phyloP scores from a whole-genome alignment of 345 rosid species.

The Syzygium jambos region DNA sequence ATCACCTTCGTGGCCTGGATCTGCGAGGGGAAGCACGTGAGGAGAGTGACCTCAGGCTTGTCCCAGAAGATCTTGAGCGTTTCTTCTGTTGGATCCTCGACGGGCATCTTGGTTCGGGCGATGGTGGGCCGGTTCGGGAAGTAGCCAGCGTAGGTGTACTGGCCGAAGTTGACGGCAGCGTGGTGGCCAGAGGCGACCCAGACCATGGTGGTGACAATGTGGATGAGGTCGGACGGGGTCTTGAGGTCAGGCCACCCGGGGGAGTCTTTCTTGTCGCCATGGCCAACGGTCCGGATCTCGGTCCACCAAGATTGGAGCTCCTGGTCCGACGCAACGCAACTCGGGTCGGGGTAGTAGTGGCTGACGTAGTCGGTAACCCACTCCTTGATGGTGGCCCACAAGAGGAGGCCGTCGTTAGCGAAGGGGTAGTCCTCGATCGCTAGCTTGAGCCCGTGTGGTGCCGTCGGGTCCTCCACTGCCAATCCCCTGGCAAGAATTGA shows the following conservation, averaged over 20 bases:
- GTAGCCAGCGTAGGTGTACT: slow-evolving; percentile 36
- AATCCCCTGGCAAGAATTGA: slow-evolving; percentile 25
- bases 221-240: slow-evolving; percentile 21
- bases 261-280: slow-evolving; percentile 38
- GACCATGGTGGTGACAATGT: slow-evolving; percentile 25
- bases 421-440: slow-evolving; percentile 49
- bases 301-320: slow-evolving; percentile 62
- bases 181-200: slow-evolving; percentile 48
- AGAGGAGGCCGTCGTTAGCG: slow-evolving; percentile 46
- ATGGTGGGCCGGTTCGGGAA: slow-evolving; percentile 43
- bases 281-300: slow-evolving; percentile 40
- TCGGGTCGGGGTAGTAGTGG: slow-evolving; percentile 34
- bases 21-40: slow-evolving; percentile 29
- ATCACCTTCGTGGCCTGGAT: slow-evolving; percentile 35
- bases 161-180: slow-evolving; percentile 49
- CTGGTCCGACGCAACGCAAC: slow-evolving; percentile 16
- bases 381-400: slow-evolving; percentile 32
- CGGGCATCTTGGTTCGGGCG: slow-evolving; percentile 32
- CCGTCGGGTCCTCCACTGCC: slow-evolving; percentile 38
- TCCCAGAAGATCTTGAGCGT: slow-evolving; percentile 16
- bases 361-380: slow-evolving; percentile 43
- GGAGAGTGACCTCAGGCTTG: slow-evolving; percentile 23
- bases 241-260: slow-evolving; percentile 42
- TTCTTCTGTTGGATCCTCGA: slow-evolving; percentile 21
- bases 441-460: slow-evolving; percentile 43